Evolutionary conservation across 345 rosid genomes (phyloP), one percentile per base, ranked within the genome.

Genomic region (Noccaea caerulescens): DNA sequence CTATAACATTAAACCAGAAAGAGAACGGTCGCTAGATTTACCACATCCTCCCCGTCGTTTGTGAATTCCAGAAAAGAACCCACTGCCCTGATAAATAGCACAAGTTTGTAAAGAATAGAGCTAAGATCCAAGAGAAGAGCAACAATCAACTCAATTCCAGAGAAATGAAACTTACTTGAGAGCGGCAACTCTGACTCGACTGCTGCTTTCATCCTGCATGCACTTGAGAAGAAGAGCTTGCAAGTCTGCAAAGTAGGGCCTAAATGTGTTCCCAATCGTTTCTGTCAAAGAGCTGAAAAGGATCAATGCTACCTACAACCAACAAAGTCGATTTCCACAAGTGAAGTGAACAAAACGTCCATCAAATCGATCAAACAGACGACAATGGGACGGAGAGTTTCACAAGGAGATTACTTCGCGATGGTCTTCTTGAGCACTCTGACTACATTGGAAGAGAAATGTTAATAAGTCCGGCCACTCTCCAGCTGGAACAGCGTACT

Each of bases 281-380:
- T 95, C 99, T 9, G 98, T 90, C 82, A 95, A 81, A 52, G 98
- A 95, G 80, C 99, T 95, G 84, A 95, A 95, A 71, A 95, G 97
- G 75, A 95, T 90, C 82, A 95, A 80, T 25, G 93, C 93, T 62
- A 92, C 99, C 99, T 95, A 75, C 58, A 59, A 58, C 44, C 33
- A 18, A 34, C 5, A 43, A 37, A 41, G 30, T 0, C 33, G 49
- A 33, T 7, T 27, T 2, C 53, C 42, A 25, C 23, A 0, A n/a
- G n/a, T n/a, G n/a, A 52, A 60, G 18, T 43, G 13, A 52, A 54
- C 36, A 4, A 53, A 77, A 32, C 12, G 55, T 5, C 8, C 3
- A 63, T 39, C 61, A 51, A 36, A 30, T 63, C 7, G 0, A 33
- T 30, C 12, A 58, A 47, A 58, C 10, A 18, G 20, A 46, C 4